Base-by-base conservation (phyloP, 768 basidiomycete genomes). In the Leucosporidium scottii region DNA sequence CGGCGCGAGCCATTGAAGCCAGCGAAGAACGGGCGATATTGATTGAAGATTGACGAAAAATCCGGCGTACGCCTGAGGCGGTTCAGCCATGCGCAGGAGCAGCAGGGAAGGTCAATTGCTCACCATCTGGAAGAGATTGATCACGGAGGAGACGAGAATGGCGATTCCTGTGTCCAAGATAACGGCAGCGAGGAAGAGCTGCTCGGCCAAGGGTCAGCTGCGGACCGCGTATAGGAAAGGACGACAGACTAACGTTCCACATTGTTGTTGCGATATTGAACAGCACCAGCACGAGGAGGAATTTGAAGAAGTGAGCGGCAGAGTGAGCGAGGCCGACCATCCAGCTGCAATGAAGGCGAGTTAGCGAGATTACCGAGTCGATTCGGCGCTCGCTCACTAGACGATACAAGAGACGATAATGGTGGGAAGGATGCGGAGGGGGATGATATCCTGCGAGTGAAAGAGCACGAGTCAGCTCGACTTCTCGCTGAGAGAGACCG, bases 281-380 rank as follows among this genome's bases (percentile, higher is more conserved):
- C 27, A 94, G 81, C 25, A 91, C 87, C 23, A 97, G 82, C 68
- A 96, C 88, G 75, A 97, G 84, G 27, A 96, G 81, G 80, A 90
- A 98, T 75, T 96, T 98, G 87, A 96, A 98, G 82, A 88, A 97
- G 76, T 88, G 82, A 0, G 86, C 84, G 3, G 91, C 86, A 53
- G 88, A 83, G 6, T 82, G 82, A 2, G 89, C 83, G 6, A 97
- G 84, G 18, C 93, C 93, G 4, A 91, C 91, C 93, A 97, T 93
- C 90, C 90, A 91, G 74, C 91, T 92, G 64, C n/a, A 87, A 87
- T 61, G 87, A 89, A 67, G 15, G 27, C 60, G 74, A 56, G 68
- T 72, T 62, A 59, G 54, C 21, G 31, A 8, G 7, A 20, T 50
- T 4, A 9, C 20, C 36, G 4, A 34, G 8, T 18, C 50, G 20